phyloP scores from a whole-genome alignment of 1,139 yeast genomes.

The Blastobotrys malaysiensis region DNA sequence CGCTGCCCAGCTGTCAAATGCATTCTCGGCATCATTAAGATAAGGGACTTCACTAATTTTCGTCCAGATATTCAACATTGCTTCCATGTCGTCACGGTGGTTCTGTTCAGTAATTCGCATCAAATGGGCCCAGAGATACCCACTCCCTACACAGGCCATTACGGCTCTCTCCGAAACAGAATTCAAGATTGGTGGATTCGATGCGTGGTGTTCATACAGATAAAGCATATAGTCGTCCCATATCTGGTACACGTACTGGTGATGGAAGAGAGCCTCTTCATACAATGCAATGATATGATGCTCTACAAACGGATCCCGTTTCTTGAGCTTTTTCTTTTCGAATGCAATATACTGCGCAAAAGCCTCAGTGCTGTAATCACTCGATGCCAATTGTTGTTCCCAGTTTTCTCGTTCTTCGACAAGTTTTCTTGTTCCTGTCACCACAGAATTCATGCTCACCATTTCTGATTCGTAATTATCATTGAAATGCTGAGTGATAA shows the following conservation, averaged over 20 bases:
- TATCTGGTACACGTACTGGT: conserved; percentile 21
- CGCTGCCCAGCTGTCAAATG: conserved; percentile 36
- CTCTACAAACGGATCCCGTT: conserved; percentile 14
- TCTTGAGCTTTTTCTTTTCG: conserved; percentile 17
- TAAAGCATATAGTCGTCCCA: conserved; percentile 30
- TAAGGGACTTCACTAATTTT: conserved; percentile 11
- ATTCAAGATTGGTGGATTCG: conserved; percentile 6
- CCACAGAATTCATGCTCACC: conserved; percentile 38
- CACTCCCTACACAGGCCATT: conserved; percentile 26
- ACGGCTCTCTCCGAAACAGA: conserved; percentile 22
- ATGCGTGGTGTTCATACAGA: conserved; percentile 18
- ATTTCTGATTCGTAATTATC: conserved; percentile 40
- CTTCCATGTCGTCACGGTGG: conserved; percentile 5
- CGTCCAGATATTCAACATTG: conserved; percentile 10
- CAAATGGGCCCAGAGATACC: conserved; percentile 26
- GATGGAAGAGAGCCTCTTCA: conserved; percentile 23
- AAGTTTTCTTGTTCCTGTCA: conserved; percentile 31
- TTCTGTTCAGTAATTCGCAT: conserved; percentile 16
- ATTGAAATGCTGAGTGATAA: conserved; percentile 34
- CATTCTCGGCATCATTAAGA: conserved; percentile 11
- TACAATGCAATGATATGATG: conserved; percentile 19
- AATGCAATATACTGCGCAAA: conserved; percentile 32
- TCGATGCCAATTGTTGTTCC: conserved; percentile 16
- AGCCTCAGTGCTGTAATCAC: conserved; percentile 8
- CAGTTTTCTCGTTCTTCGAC: conserved; percentile 20